These are phyloP conservation scores for Ceratocystis eucalypticola DNA, from an alignment of 2,329 filamentous ascomycete species.

Conservation along the genomic window DNA sequence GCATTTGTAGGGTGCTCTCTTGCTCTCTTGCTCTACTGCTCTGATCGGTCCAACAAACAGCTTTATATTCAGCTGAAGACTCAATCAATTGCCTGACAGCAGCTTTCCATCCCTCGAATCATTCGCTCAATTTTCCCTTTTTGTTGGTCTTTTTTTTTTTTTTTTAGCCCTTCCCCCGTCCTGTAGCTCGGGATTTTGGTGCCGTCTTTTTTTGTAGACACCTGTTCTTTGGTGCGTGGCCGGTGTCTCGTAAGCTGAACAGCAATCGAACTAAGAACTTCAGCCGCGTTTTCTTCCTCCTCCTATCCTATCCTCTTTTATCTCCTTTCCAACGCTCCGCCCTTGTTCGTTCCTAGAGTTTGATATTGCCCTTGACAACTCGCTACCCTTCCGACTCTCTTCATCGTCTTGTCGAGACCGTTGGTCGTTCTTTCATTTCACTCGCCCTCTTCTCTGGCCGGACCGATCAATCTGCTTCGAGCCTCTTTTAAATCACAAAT, in stretches of 20 bases:
- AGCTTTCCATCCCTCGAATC: neutral
- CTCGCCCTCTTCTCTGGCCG: neutral
- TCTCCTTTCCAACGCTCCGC: slow-evolving; percentile 2
- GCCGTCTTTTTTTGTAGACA: slow-evolving; percentile 17
- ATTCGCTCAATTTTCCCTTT: neutral
- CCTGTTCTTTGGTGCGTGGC: slow-evolving; percentile 18
- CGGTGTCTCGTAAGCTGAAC: slow-evolving; percentile 17
- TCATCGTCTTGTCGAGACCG: neutral
- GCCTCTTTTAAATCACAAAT: neutral
- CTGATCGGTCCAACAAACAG: neutral
- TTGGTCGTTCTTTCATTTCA: slow-evolving; percentile 3
- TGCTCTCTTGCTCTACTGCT: neutral
- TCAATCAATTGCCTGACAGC: neutral
- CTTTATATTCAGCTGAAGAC: neutral
- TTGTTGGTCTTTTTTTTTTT: no score
- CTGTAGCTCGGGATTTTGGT: neutral
- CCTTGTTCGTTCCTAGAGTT: slow-evolving; percentile 15
- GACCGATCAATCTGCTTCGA: neutral
- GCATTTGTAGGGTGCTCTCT: neutral
- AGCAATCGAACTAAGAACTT: slow-evolving; percentile 14
- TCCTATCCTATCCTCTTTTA: neutral
- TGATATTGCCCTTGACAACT: slow-evolving; percentile 21
- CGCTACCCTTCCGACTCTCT: slow-evolving; percentile 16
- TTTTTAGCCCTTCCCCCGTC: neutral
- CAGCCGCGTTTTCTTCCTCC: slow-evolving; percentile 15